A percentile compares a stretch with the other conserved stretches of the same genome.
Evolutionary conservation across 2,329 filamentous ascomycete species (phyloP).

Genomic region (Pseudocercospora ulei): DNA sequence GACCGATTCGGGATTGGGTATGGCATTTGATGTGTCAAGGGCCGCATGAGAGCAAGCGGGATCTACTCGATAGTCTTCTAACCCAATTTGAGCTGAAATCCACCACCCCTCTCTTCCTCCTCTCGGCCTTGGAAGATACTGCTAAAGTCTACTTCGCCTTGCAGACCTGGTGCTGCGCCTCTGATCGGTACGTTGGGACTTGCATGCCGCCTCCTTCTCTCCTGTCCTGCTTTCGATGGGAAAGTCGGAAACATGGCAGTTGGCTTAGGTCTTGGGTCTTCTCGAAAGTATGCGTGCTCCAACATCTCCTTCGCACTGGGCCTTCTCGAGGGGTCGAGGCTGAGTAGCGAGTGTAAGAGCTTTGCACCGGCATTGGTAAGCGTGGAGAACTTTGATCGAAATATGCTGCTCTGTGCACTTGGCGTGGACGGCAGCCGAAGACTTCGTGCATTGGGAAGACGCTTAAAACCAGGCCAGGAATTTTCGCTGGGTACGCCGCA

Average conservation of each 20-base stretch:
- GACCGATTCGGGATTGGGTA: too few relatives aligned
- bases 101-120: conserved; percentile 42
- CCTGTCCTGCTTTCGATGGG: conserved; percentile 86
- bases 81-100: conserved; percentile 37
- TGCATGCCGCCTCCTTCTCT: conserved; percentile 60
- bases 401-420: conserved; percentile 40
- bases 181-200: conserved; percentile 76
- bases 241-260: conserved; percentile 95
- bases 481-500: conserved; percentile 77
- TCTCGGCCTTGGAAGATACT: conserved; percentile 44
- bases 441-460: conserved; percentile 74
- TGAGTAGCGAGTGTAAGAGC: conserved; percentile 60
- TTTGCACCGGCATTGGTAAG: conserved; percentile 64
- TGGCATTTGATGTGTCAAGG: too few relatives aligned
- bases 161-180: conserved; percentile 43
- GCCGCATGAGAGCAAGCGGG: too few relatives aligned
- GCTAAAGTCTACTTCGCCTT: conserved; percentile 42
- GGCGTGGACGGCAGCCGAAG: conserved; percentile 55
- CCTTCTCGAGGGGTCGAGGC: conserved; percentile 61
- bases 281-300: conserved; percentile 70
- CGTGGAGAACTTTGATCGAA: conserved; percentile 70
- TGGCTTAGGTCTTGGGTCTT: conserved; percentile 82
- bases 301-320: conserved; percentile 66
- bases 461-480: conserved; percentile 75
- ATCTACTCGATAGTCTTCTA: too few relatives aligned